Percentiles rank a stretch among this genome's conserved stretches.
These are phyloP conservation scores for Termitomyces sp. DNA, from an alignment of 768 basidiomycete genomes.

Conservation along the genomic window DNA sequence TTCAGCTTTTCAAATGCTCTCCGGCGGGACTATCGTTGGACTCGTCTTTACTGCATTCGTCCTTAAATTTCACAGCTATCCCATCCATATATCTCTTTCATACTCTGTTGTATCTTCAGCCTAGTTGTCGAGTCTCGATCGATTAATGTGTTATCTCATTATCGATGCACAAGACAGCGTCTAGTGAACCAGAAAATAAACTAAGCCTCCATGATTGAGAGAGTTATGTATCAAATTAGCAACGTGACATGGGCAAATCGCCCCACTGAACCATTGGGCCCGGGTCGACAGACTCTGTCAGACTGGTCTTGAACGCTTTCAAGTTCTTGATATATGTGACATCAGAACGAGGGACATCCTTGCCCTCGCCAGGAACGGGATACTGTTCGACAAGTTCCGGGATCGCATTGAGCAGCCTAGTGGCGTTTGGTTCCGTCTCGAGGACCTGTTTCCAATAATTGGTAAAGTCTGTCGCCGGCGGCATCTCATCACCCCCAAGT, in stretches of 20 bases:
- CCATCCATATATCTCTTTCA: not conserved
- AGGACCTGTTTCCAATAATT: constrained; percentile 60
- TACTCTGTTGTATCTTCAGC: not conserved
- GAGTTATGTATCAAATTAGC: constrained; percentile 31
- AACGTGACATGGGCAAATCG: constrained; percentile 62
- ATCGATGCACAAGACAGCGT: not conserved
- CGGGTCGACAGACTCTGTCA: constrained; percentile 56
- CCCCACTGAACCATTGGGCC: constrained; percentile 72
- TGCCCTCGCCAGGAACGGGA: constrained; percentile 54
- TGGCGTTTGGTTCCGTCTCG: constrained; percentile 38
- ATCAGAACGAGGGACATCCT: constrained; percentile 41
- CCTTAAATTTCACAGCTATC: constrained; percentile 1
- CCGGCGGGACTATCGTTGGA: constrained; percentile 1
- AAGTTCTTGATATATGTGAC: constrained; percentile 67
- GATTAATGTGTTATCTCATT: not conserved
- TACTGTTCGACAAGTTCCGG: constrained; percentile 55
- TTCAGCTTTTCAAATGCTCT: constrained; percentile 8
- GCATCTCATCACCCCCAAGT: constrained; percentile 53
- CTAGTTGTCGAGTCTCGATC: not conserved
- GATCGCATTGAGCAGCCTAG: constrained; percentile 51
- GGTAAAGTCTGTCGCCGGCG: constrained; percentile 57
- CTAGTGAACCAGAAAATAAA: not conserved
- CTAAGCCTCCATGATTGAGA: not conserved
- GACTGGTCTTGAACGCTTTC: constrained; percentile 59
- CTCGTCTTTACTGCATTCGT: constrained; percentile 6